Base-by-base conservation (phyloP, 345 rosid genomes). In the Citrus maxima region DNA sequence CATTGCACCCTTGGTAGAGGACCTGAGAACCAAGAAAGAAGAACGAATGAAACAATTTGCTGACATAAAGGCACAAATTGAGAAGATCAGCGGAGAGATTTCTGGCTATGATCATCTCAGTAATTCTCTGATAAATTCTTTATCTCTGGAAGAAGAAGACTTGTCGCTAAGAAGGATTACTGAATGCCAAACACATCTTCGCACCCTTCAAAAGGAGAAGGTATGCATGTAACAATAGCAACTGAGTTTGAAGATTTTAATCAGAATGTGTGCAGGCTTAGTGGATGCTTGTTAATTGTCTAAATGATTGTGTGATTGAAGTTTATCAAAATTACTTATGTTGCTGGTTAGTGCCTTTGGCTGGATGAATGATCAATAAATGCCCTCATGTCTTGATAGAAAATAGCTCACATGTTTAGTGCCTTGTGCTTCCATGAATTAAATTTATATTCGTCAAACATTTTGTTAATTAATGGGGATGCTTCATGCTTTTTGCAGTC, bases 121-220 rank as follows among this genome's bases (percentile, higher is more conserved):
- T 81, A 87, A 79, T 76, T 21, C 82, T 30, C 55, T 85, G 77
- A 78, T 77, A 79, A 81, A 75, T 82, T 79, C 88, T 62, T 80
- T 89, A 70, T 76, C 88, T 67, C 80, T 91, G n/a, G 88, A 89
- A 74, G 98, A 95, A 76, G 89, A 91, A 56, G 99, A 94, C 86
- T 88, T 96, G 85, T 89, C 99, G 0, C 30, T 89, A 16, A 88
- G 99, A 76, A 94, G 84, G 89, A 97, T 96, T 75, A 85, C 85
- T 54, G 99, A 96, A 78, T 90, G 87, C 87, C 94, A 93, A 82
- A 83, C 91, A 28, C 91, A 87, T 88, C 94, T 96, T 49, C 92
- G 85, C 34, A 78, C 89, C 37, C 97, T 96, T 82, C 97, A 94
- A 73, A 91, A 87, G 81, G 95, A 96, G 79, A 96, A 96, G 98